Evolutionary conservation across 495 filamentous ascomycete genomes (phyloP), one percentile per base, ranked within the genome.

Genomic region (Podospora conica): DNA sequence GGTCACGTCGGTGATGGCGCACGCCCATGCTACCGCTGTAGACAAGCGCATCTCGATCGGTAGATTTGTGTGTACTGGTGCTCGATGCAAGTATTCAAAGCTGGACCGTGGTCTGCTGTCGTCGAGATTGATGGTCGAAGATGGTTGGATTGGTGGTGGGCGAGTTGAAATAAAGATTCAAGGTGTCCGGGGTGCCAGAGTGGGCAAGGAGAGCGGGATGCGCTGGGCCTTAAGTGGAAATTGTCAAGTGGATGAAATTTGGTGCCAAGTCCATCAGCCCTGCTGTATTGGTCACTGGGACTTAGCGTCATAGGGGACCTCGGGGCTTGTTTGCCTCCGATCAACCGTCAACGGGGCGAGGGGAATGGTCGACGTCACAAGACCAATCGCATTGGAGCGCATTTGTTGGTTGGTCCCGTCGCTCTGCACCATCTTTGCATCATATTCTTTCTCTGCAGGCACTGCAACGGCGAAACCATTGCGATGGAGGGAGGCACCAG

Each of bases 1-100:
- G 7, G 67, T 68, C 53, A 59, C 69, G 61, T 65, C 67, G 58
- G 53, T 25, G n/a, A 59, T 48, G 40, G 40, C 40, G 40, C 40
- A 57, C 55, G 55, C 55, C 22, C 57, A 68, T 57, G 31, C 55
- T 22, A 61, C 24, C 11, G 40, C 20, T 58, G 55, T 15, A 33
- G 54, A n/a, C 29, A 66, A 25, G 24, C 27, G 48, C 48, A 61
- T 48, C 31, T 24, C 25, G 29, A 24, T 61, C 3, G 6, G 33
- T 48, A 40, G 33, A 15, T 48, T 1, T n/a, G 18, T 6, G 18
- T 9, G 31, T 33, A 18, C 15, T 15, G 2, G 6, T 8, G 40
- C 40, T 15, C 40, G 18, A 48, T 48, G 15, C 4, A 2, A 15
- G 7, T n/a, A 3, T 8, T n/a, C 40, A n/a, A 11, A n/a, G 15